phyloP scores from a whole-genome alignment of 2,329 filamentous ascomycete genomes.

The Dactylellina sp. region DNA sequence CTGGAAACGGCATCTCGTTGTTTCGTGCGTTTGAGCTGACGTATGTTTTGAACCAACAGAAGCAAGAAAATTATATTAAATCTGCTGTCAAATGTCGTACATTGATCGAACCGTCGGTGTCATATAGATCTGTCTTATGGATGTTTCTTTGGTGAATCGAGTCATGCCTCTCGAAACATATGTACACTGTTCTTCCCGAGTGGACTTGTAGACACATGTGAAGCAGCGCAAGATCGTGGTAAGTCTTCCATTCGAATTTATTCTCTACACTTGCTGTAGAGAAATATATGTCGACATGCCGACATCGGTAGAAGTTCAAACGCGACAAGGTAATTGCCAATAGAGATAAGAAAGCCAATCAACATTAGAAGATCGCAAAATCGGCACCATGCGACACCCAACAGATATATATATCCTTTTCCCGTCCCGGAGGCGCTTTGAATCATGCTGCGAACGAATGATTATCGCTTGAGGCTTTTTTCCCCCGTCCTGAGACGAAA shows the following conservation, averaged over 20 bases:
- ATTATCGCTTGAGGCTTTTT: slow-evolving; percentile 25
- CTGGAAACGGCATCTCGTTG: slow-evolving; percentile 20
- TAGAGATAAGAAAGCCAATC: no score
- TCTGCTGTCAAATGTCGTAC: background rate
- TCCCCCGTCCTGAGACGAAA: background rate
- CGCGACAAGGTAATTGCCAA: no score
- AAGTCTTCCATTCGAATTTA: no score
- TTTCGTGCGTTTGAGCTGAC: slow-evolving; percentile 10
- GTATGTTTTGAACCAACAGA: background rate
- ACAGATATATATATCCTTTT: slow-evolving; percentile 41
- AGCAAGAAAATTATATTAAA: background rate
- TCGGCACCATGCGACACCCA: background rate
- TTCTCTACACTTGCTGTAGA: no score
- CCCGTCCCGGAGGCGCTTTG: background rate
- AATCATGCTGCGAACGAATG: background rate
- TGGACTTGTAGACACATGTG: no score
- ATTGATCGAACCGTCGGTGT: background rate
- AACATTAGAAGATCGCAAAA: no score
- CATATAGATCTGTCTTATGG: background rate
- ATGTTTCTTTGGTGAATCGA: background rate
- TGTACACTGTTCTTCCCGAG: no score
- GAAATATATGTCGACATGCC: background rate
- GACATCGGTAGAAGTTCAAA: background rate
- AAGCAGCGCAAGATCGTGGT: no score
- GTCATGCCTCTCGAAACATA: no score